A percentile compares a stretch with the other conserved stretches of the same genome.
Conservation (phyloP, 306 rosid species). For the Malus domestica region ASM211411v1 NC_041798.1:39539501-39540000, state of each 20-base stretch:
- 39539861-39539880: conserved; percentile 30
- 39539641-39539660: conserved; percentile 61
- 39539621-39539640: conserved; percentile 46
- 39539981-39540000: conserved; percentile 44
- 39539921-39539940: background rate
- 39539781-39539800: too few species aligned
- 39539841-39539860: conserved; percentile 30
- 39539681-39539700: conserved; percentile 47
- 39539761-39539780: too few species aligned
- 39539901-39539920: conserved; percentile 29
- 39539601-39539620: conserved; percentile 48
- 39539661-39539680: conserved; percentile 56
- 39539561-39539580: conserved; percentile 51
- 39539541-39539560: conserved; percentile 66
- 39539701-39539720: conserved; percentile 59
- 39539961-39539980: conserved; percentile 46
- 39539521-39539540: conserved; percentile 51
- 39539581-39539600: conserved; percentile 59
- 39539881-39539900: conserved; percentile 41
- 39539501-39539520: conserved; percentile 48
- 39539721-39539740: background rate
- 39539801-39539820: background rate
- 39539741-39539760: background rate
- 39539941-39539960: conserved; percentile 31
- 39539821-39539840: conserved; percentile 36